These are phyloP conservation scores for Solioccasus polychromus DNA, from an alignment of 768 basidiomycete species.

Conservation along the genomic window DNA sequence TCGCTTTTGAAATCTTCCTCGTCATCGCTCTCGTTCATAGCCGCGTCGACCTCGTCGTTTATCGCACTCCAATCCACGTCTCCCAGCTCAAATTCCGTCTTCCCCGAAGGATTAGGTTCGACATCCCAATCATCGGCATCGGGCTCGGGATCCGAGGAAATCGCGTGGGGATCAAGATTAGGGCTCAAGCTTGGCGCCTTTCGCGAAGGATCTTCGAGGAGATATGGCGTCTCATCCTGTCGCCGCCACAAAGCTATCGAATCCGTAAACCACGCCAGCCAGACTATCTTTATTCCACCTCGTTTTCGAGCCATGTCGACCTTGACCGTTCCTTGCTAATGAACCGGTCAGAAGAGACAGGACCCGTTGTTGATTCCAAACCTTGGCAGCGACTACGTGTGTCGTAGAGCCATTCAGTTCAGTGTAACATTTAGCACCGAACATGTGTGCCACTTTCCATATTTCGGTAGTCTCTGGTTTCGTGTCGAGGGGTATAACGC, in stretches of 20 bases:
- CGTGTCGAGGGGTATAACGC: conserved; percentile 89
- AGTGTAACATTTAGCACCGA: conserved; percentile 79
- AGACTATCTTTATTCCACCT: conserved; percentile 81
- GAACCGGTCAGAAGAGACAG: conserved; percentile 4
- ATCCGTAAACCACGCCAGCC: conserved; percentile 87
- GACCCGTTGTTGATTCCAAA: conserved; percentile 28
- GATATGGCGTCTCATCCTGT: conserved; percentile 75
- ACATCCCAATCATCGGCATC: conserved; percentile 70
- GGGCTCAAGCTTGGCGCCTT: conserved; percentile 41
- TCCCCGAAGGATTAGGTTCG: conserved; percentile 34
- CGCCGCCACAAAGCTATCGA: conserved; percentile 85
- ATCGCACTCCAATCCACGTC: conserved; percentile 81
- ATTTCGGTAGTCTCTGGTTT: conserved; percentile 76
- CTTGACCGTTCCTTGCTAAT: conserved; percentile 85
- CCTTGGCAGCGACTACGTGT: conserved; percentile 91
- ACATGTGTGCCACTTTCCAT: conserved; percentile 83
- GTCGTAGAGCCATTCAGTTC: conserved; percentile 69
- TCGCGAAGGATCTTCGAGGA: conserved; percentile 58
- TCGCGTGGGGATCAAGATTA: conserved; percentile 46
- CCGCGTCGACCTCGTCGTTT: conserved; percentile 84
- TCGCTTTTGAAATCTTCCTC: conserved; percentile 37
- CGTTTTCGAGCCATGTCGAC: conserved; percentile 78
- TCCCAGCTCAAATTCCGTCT: conserved; percentile 44
- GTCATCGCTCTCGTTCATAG: conserved; percentile 79
- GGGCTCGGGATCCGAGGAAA: conserved; percentile 65